Base-by-base conservation (phyloP, 148 eudicot genomes). In the Fallopia convolvulus region DNA sequence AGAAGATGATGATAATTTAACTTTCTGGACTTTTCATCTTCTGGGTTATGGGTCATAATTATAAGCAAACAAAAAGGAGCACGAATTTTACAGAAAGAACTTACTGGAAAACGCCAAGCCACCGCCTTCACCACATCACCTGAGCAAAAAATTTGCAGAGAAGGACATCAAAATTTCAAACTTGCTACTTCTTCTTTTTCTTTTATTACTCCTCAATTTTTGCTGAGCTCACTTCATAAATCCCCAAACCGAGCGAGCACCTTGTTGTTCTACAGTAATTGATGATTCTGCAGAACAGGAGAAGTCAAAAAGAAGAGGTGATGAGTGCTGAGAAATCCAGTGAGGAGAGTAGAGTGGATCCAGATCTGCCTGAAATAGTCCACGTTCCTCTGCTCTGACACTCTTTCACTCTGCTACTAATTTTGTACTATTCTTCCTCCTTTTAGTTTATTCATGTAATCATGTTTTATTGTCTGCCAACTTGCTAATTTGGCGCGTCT, bases 351-450 rank as follows among this genome's bases (percentile, higher is more conserved):
- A 30, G 77, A 26, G 63, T 6, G 63, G 77, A 53, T 75, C 77
- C 63, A 30, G 77, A 26, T 75, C 77, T 75, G 61, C 44, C 40
- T 49, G 42, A 75, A 75, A 75, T 75, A 75, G 20, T 75, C 61
- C 77, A 75, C 44, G 77, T 75, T 75, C 77, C 40, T 21, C 58
- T 11, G 49, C 76, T 74, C 76, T 75, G 77, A 50, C 63, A 75
- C 77, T 75, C 77, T 75, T 49, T 49, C 44, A 49, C 77, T 50
- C 77, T 32, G 36, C 41, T 58, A 3, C 65, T 58, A 65, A 3
- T 65, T 49, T 53, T 36, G 77, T 52, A 41, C 61, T 56, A 6
- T 23, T 75, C 77, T 48, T 36, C 21, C 53, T 23, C 65, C 40
- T 32, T 30, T 65, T 32, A 10, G 40, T 65, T 65, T 65, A 65